phyloP scores from a whole-genome alignment of 2,329 filamentous ascomycete species.

The Hymenoscyphus fructigenus region DNA sequence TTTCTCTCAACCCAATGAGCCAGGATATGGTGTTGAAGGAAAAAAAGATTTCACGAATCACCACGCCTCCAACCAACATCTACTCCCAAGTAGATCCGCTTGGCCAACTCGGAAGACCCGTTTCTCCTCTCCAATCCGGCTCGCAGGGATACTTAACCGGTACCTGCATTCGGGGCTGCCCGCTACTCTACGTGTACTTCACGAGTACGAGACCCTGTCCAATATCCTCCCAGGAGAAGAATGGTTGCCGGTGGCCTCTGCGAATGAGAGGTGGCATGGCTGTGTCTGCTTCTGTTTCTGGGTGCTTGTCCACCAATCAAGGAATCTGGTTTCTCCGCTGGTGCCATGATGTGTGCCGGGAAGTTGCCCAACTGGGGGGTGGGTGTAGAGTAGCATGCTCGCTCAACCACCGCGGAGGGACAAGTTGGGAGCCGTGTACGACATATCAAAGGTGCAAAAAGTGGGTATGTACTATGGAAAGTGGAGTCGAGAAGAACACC shows the following conservation, averaged over 20 bases:
- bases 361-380: not conserved
- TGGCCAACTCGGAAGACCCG: too few relatives aligned
- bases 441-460: not conserved
- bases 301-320: not conserved
- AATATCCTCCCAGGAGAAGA: constrained; percentile 16
- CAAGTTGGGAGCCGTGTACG: not conserved
- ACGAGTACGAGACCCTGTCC: constrained; percentile 11
- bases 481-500: not conserved
- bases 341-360: not conserved
- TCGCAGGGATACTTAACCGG: not conserved
- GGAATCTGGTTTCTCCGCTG: not conserved
- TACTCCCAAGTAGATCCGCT: too few relatives aligned
- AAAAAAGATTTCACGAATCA: not conserved
- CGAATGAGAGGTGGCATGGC: constrained; percentile 1
- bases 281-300: not conserved
- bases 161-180: constrained; percentile 23
- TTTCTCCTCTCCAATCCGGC: not conserved
- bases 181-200: not conserved
- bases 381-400: too few relatives aligned
- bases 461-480: not conserved
- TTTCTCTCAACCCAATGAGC: not conserved
- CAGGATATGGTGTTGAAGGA: not conserved
- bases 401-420: not conserved
- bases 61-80: not conserved
- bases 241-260: not conserved